These are phyloP conservation scores for Trematosphaeria pertusa DNA, from an alignment of 2,329 filamentous ascomycete species.

Conservation along the genomic window DNA sequence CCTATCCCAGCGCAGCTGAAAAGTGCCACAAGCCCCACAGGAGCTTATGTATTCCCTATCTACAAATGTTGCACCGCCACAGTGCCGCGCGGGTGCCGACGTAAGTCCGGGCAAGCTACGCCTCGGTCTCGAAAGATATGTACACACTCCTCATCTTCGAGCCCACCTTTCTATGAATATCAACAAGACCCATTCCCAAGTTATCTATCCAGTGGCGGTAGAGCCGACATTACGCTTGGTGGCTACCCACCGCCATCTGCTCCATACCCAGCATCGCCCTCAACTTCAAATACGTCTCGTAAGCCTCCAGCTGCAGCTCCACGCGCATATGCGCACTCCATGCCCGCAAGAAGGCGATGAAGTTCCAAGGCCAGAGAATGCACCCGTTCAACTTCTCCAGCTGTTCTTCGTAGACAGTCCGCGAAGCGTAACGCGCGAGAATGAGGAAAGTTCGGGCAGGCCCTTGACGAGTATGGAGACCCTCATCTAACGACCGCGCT, in stretches of 20 bases:
- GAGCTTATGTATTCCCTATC: too few species aligned
- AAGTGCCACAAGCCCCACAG: too few species aligned
- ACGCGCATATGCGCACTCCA: constrained; percentile 63
- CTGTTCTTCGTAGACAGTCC: constrained; percentile 68
- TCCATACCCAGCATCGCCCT: constrained; percentile 58
- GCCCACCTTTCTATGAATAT: too few species aligned
- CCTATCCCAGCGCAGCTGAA: too few species aligned
- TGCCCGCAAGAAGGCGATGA: constrained; percentile 59
- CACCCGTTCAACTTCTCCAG: constrained; percentile 60
- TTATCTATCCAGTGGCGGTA: too few species aligned
- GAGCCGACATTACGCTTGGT: too few species aligned
- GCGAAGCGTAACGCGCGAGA: constrained; percentile 68
- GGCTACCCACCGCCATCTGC: too few species aligned
- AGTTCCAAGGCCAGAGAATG: constrained; percentile 60
- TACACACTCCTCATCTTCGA: too few species aligned
- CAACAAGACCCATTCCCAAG: too few species aligned
- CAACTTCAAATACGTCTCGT: constrained; percentile 63
- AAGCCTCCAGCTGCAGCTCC: constrained; percentile 64
- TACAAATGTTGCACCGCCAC: constrained; percentile 10
- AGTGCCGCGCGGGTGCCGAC: neutral
- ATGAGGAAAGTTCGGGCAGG: constrained; percentile 69
- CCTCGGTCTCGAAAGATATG: neutral
- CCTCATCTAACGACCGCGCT: constrained; percentile 90
- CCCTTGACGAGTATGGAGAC: constrained; percentile 74
- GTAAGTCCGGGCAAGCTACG: constrained; percentile 1